Evolutionary conservation across 1,284 basidiomycete genomes (phyloP), one percentile per base, ranked within the genome.

Genomic region (Cryptococcus sp.): DNA sequence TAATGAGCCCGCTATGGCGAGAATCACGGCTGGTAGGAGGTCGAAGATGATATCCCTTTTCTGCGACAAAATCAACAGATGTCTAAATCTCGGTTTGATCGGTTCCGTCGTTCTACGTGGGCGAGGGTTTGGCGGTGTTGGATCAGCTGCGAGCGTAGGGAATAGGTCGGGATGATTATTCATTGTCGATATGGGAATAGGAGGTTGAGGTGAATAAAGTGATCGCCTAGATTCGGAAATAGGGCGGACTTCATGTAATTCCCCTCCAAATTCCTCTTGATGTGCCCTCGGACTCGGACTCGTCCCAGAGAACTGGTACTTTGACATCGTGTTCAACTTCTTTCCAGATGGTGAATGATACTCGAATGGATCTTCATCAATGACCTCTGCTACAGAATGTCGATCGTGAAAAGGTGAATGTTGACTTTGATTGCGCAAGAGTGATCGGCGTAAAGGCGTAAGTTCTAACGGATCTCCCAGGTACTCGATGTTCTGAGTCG

Each of bases 21-120:
- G 79, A 41, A 82, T 18, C 48, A 87, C 61, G 3, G 87, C 91
- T 1, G 93, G 93, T 48, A 93, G 75, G 54, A 91, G 78, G 21
- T 79, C 59, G 46, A 82, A 62, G 23, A 74, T 3, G 51, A 80
- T 63, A 61, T 88, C 82, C 43, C 78, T 78, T 24, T 75, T 69
- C 1, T 83, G 77, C 51, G 86, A 77, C 50, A 85, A 78, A 31
- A 83, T 83, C 72, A 87, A 89, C 45, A 90, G 80, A 18, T 84
- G 81, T 45, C 77, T 68, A 56, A 84, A 74, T 1, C 80, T 78
- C 1, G 84, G 82, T 46, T 68, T 57, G 5, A 80, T 77, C 1
- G 76, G 59, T 0, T 50, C 50, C 16, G 49, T 40, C 25, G 37
- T 32, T 23, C 16, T 46, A 32, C 5, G 39, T 21, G 22, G 44